These are phyloP conservation scores for Verbena officinalis DNA, from an alignment of 257 asterid genomes.

Conservation along the genomic window DNA sequence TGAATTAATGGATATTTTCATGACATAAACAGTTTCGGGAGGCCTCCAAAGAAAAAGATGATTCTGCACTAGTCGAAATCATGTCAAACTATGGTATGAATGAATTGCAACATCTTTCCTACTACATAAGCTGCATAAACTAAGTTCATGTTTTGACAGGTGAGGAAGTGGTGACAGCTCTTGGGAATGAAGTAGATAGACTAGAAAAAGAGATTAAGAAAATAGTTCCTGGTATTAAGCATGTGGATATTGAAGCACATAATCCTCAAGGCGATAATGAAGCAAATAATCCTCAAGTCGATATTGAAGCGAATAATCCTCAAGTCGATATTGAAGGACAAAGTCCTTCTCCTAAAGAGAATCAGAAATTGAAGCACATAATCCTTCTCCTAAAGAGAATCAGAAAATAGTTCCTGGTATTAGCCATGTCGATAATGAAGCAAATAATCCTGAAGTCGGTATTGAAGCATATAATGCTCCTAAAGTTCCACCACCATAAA, in stretches of 20 bases:
- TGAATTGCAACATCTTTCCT: not conserved
- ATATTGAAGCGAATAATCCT: conserved; percentile 96
- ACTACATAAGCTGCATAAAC: not conserved
- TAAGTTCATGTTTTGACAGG: conserved; percentile 47
- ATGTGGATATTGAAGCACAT: conserved; percentile 95
- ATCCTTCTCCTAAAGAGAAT: conserved; percentile 94
- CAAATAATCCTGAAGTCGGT: too few species aligned
- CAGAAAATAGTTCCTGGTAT: conserved; percentile 94
- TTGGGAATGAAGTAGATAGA: conserved; percentile 96
- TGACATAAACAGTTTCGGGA: conserved; percentile 65
- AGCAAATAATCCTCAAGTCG: conserved; percentile 97
- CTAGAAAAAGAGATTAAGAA: conserved; percentile 92
- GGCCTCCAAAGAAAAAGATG: conserved; percentile 68
- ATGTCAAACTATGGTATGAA: conserved; percentile 90
- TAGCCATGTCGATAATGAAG: conserved; percentile 90
- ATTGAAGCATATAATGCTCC: too few species aligned
- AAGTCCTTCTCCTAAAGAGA: too few species aligned
- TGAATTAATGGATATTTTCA: conserved; percentile 14
- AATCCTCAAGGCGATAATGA: conserved; percentile 98
- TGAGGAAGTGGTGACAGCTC: conserved; percentile 96
- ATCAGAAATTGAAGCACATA: conserved; percentile 98
- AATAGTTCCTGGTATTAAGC: conserved; percentile 91
- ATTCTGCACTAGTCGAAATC: conserved; percentile 59
- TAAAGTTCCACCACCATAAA: conserved; percentile 46
- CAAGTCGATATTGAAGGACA: conserved; percentile 97